Base-by-base conservation (phyloP, 208 protist genomes). In the Trichomonas vaginalis region DNA sequence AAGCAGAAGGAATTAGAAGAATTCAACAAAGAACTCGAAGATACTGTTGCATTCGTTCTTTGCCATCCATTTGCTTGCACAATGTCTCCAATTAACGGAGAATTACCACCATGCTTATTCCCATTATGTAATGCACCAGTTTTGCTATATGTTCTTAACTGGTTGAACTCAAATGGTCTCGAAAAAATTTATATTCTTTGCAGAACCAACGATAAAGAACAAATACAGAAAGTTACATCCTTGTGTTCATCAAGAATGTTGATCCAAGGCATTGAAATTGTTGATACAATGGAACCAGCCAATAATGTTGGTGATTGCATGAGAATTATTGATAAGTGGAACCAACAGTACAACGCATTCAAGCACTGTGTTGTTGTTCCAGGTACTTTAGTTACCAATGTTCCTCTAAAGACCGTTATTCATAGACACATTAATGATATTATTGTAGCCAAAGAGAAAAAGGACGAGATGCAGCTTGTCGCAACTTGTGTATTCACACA, bases 181-280 rank as follows among this genome's bases (percentile, higher is more conserved):
- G 86, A 92, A 49, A 92, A 92, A 51, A 92, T 92, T 39, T 92
- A 92, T 39, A 49, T 92, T 17, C 4, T 92, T 49, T 92, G 86
- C 32, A 27, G 46, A 40, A 12, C 40, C 35, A 48, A 15, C 27
- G 40, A 92, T 47, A 39, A 35, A 10, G 39, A 48, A 27, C 27
- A 39, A 35, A 92, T 92, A 9, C 42, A 92, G 27, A 17, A 21
- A 17, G 23, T 51, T 39, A 51, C 45, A 32, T 27, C 42, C 14
- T 45, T 48, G 56, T 92, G 86, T 32, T 9, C 14, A 9, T 6
- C 40, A 35, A 9, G 86, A 21, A 51, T 92, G 45, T 23, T 92
- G 17, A 92, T 92, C 45, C 23, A 92, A 17, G 35, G 21, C 4
- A 92, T 92, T 6, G 39, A 6, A 35, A 51, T 92, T 15, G 14